Conservation (phyloP, 2,329 filamentous ascomycete genomes). For the Stenocarpella maydis region DNA sequence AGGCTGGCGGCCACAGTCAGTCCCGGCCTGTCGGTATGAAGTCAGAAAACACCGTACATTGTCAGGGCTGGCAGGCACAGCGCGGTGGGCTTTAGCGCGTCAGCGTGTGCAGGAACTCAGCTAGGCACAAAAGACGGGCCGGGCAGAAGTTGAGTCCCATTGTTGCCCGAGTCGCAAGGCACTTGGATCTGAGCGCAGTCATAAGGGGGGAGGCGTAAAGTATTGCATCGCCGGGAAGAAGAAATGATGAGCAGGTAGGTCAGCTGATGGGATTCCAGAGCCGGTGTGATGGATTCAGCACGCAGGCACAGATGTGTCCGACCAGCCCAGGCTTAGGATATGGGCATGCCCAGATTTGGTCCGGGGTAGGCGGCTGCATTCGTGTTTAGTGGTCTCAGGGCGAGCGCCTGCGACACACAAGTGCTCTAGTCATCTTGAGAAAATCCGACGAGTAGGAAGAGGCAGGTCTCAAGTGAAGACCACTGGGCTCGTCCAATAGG, state of each 20-base stretch:
- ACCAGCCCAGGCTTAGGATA: neutral
- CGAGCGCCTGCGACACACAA: conserved; percentile 6
- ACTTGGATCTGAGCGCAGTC: too few species aligned
- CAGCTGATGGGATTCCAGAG: conserved; percentile 8
- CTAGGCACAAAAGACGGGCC: neutral
- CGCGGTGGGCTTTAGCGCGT: neutral
- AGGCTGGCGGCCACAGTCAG: neutral
- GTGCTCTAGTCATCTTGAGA: neutral
- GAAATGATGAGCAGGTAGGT: conserved; percentile 9
- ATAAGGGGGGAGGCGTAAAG: neutral
- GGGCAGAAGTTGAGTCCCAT: neutral
- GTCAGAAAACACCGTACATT: neutral
- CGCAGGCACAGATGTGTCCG: conserved; percentile 7
- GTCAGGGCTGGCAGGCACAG: neutral
- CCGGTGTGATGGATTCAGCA: conserved; percentile 25
- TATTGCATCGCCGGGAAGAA: conserved; percentile 1
- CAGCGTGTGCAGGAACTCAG: neutral
- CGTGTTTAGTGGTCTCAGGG: neutral
- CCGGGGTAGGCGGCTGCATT: neutral
- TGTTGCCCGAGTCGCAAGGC: neutral
- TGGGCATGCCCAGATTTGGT: neutral
- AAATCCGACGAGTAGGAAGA: conserved; percentile 12
- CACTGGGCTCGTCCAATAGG: neutral
- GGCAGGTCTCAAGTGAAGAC: neutral
- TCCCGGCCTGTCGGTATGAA: neutral